These are phyloP conservation scores for Lactifluus volemus DNA, from an alignment of 768 basidiomycete genomes.

Conservation along the genomic window DNA sequence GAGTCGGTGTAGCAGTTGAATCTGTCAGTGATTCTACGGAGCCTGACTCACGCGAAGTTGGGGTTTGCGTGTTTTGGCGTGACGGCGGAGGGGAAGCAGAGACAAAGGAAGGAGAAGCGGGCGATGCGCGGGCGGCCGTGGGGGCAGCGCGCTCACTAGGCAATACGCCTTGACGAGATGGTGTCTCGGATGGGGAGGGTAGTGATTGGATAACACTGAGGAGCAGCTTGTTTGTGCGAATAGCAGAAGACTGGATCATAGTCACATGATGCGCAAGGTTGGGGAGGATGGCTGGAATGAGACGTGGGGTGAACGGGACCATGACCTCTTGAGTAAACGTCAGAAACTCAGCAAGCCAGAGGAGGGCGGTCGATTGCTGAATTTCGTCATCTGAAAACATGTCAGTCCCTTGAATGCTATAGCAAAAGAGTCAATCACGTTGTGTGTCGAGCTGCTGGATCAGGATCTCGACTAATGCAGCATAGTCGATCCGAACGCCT, in stretches of 20 bases:
- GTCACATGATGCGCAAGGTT: conserved; percentile 88
- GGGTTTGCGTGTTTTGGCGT: conserved; percentile 36
- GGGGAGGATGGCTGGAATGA: conserved; percentile 87
- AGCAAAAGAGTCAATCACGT: conserved; percentile 35
- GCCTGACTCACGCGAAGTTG: conserved; percentile 36
- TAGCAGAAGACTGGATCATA: conserved; percentile 82
- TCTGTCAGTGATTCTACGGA: conserved; percentile 39
- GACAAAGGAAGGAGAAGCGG: conserved; percentile 50
- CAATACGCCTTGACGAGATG: conserved; percentile 26
- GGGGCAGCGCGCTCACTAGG: conserved; percentile 21
- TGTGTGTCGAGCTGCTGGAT: conserved; percentile 78
- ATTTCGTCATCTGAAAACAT: conserved; percentile 72
- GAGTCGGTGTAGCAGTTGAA: conserved; percentile 20
- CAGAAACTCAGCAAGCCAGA: conserved; percentile 89
- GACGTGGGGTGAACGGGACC: conserved; percentile 87
- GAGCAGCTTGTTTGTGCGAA: conserved; percentile 78
- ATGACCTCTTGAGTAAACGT: conserved; percentile 84
- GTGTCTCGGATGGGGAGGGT: conserved; percentile 57
- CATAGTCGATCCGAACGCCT: conserved; percentile 85
- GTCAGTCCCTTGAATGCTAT: background rate
- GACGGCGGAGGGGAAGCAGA: conserved; percentile 35
- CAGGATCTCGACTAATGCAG: conserved; percentile 88
- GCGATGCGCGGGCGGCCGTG: conserved; percentile 26
- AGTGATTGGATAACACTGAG: conserved; percentile 79
- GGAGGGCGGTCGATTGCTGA: conserved; percentile 88